Conservation (phyloP, 1,139 yeast species). For the Debaryomycetaceae sp. region DNA sequence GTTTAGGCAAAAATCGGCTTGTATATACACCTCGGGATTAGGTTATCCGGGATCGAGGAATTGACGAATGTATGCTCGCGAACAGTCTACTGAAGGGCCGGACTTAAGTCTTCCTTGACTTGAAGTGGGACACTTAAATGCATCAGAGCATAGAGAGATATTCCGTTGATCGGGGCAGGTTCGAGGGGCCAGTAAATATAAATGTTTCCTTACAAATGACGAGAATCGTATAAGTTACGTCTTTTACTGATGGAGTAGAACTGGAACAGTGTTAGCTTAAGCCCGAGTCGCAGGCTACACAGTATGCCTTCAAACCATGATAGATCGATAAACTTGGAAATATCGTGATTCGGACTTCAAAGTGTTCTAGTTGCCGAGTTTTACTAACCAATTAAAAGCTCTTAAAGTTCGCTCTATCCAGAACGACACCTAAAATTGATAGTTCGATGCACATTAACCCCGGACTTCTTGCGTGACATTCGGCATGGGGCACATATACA, state of each 20-base stretch:
- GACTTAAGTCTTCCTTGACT: neutral
- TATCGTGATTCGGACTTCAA: neutral
- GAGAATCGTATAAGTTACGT: no score
- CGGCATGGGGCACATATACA: neutral
- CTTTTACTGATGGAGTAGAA: no score
- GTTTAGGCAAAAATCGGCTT: neutral
- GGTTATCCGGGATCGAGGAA: neutral
- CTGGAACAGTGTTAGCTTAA: no score
- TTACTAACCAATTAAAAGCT: neutral
- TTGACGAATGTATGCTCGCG: neutral
- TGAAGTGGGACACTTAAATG: neutral
- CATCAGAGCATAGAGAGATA: neutral
- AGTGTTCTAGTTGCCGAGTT: neutral
- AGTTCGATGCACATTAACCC: neutral
- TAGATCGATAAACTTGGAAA: neutral
- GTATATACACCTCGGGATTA: neutral
- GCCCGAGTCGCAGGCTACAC: no score
- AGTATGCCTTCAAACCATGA: no score
- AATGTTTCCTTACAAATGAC: no score
- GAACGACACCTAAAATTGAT: neutral
- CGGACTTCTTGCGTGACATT: neutral
- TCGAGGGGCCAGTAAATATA: neutral
- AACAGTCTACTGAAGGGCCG: neutral
- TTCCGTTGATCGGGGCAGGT: neutral
- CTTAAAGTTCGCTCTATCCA: neutral